These are phyloP conservation scores for Rhododendron ferrugineum DNA, from an alignment of 148 eudicot genomes.

Conservation along the genomic window DNA sequence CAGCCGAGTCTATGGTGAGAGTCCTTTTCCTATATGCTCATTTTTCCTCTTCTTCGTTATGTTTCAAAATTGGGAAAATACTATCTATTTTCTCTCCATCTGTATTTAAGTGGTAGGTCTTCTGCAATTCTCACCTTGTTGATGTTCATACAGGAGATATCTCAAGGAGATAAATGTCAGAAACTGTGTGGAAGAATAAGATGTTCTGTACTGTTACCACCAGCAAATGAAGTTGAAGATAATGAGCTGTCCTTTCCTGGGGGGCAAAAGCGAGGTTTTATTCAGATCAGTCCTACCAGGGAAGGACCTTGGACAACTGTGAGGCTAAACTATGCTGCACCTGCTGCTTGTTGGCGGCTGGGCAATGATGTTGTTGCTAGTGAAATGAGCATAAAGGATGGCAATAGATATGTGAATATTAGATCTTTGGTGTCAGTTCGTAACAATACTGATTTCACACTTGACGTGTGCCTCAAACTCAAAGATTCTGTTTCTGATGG, in stretches of 20 bases:
- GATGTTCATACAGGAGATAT: constrained; percentile 29
- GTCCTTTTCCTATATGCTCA: constrained; percentile 5
- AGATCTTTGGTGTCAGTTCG: constrained; percentile 86
- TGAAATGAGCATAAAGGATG: constrained; percentile 76
- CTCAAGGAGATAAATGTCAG: constrained; percentile 19
- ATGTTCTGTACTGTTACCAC: constrained; percentile 58
- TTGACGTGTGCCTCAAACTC: constrained; percentile 68
- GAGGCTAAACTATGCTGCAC: constrained; percentile 87
- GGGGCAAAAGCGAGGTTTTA: constrained; percentile 51
- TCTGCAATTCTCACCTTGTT: constrained; percentile 9
- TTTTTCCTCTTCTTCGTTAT: not conserved
- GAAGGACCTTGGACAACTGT: constrained; percentile 96
- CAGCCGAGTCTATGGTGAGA: constrained; percentile 49
- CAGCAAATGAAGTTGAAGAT: constrained; percentile 42
- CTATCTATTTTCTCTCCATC: not conserved
- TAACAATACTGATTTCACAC: constrained; percentile 64
- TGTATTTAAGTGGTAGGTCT: not conserved
- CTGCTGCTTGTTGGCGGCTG: constrained; percentile 91
- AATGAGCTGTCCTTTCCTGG: constrained; percentile 31
- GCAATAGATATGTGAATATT: constrained; percentile 80
- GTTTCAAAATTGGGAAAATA: not conserved
- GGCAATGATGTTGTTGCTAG: constrained; percentile 91
- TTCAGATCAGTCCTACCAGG: constrained; percentile 78
- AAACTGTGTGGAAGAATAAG: constrained; percentile 52
- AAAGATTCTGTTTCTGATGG: constrained; percentile 31